Conservation (phyloP, 768 basidiomycete species). For the Phaeolepiota aurea region DNA sequence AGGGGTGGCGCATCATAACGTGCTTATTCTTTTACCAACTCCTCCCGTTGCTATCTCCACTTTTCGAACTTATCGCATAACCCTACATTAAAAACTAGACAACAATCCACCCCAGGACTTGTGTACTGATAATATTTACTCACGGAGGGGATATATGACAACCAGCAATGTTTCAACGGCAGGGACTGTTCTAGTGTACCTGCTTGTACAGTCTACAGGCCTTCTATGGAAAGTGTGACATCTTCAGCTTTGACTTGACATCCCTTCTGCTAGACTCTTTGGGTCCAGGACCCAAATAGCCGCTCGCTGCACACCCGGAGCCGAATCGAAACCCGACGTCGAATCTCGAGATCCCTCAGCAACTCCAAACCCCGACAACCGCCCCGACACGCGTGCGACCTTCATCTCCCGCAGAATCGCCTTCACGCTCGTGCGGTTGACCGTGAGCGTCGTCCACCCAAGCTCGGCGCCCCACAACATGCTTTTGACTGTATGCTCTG, state of each 20-base stretch:
- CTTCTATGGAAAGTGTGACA: too few species aligned
- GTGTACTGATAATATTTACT: too few species aligned
- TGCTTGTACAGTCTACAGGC: too few species aligned
- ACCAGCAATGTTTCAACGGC: too few species aligned
- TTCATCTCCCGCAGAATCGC: conserved; percentile 66
- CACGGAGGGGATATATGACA: too few species aligned
- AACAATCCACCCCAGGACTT: too few species aligned
- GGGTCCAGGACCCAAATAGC: conserved; percentile 76
- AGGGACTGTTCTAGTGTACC: too few species aligned
- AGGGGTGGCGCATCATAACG: too few species aligned
- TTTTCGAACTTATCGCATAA: not conserved
- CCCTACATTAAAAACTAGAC: not conserved
- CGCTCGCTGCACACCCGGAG: conserved; percentile 20
- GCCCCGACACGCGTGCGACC: conserved; percentile 22
- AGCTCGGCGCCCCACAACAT: conserved; percentile 58
- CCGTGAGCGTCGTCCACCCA: conserved; percentile 84
- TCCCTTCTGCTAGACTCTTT: conserved; percentile 65
- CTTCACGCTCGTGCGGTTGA: conserved; percentile 72
- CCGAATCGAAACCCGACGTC: conserved; percentile 13
- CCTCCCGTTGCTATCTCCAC: not conserved
- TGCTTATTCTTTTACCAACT: too few species aligned
- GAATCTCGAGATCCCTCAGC: conserved; percentile 8
- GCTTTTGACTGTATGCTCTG: conserved; percentile 71
- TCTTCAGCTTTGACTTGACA: conserved; percentile 20
- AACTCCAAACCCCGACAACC: conserved; percentile 17